Percentiles rank a stretch among this genome's conserved stretches.
phyloP scores from a whole-genome alignment of 805 yeast genomes.

The Kluyveromyces aestuarii region DNA sequence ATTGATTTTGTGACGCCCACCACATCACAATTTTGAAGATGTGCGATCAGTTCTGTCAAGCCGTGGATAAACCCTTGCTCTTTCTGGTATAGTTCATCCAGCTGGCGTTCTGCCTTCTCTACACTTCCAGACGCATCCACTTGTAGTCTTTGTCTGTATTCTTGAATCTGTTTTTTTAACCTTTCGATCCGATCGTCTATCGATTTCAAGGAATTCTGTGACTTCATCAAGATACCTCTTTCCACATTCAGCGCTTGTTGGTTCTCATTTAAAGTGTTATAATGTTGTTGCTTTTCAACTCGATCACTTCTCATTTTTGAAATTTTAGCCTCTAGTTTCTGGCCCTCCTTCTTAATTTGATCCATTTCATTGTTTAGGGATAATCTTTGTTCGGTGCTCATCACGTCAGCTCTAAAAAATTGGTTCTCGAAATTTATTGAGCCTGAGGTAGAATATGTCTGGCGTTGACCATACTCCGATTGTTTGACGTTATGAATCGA shows the following conservation, averaged over 20 bases:
- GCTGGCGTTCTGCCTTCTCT: background rate
- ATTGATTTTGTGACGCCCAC: background rate
- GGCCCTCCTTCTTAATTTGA: constrained; percentile 5
- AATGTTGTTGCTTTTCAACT: background rate
- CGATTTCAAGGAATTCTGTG: constrained; percentile 3
- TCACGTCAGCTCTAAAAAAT: constrained; percentile 18
- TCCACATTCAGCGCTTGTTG: background rate
- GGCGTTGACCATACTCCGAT: constrained; percentile 59
- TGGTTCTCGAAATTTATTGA: constrained; percentile 10
- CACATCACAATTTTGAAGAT: background rate
- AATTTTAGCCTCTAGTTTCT: constrained; percentile 7
- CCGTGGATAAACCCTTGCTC: background rate
- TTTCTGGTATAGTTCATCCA: background rate
- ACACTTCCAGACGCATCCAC: constrained; percentile 1
- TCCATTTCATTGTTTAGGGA: constrained; percentile 12
- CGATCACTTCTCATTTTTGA: constrained; percentile 5
- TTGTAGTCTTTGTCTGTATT: constrained; percentile 5
- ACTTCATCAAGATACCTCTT: background rate
- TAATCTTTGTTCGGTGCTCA: constrained; percentile 18
- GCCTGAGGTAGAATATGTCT: constrained; percentile 31
- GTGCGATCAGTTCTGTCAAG: background rate
- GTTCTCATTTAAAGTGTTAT: background rate
- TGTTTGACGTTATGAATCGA: constrained; percentile 39
- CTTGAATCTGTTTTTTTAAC: constrained; percentile 7
- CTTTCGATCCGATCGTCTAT: background rate